These are phyloP conservation scores for Fusarium mexicanum DNA, from an alignment of 2,329 filamentous ascomycete species.

Conservation along the genomic window DNA sequence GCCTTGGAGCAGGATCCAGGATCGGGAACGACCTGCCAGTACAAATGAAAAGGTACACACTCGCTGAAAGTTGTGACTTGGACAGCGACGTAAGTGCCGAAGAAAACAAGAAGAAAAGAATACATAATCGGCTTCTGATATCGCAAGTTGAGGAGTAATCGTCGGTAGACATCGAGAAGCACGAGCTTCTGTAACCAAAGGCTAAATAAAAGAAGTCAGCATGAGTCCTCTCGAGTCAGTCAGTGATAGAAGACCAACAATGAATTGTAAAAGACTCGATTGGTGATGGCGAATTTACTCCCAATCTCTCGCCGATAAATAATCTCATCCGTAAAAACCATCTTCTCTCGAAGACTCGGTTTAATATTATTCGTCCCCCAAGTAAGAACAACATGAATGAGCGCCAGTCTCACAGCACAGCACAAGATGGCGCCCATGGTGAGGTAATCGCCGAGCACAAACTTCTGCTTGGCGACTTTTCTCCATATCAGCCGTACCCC, in stretches of 20 bases:
- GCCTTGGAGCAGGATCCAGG: slow-evolving; percentile 30
- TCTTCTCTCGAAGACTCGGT: not conserved
- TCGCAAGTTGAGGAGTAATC: slow-evolving; percentile 20
- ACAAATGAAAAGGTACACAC: slow-evolving; percentile 24
- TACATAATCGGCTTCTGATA: slow-evolving; percentile 17
- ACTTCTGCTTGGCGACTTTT: not conserved
- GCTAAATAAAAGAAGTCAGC: not conserved
- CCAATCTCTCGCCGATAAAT: not conserved
- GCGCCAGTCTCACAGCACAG: not conserved
- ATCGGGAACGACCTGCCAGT: slow-evolving; percentile 34
- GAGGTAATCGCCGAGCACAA: not conserved
- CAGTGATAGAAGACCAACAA: not conserved
- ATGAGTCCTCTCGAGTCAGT: not conserved
- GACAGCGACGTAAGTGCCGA: slow-evolving; percentile 16
- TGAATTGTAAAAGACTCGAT: slow-evolving; percentile 8
- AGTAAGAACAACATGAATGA: not conserved
- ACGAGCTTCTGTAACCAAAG: slow-evolving; percentile 37
- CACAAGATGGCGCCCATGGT: not conserved
- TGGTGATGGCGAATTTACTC: not conserved
- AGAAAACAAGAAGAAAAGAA: slow-evolving; percentile 27
- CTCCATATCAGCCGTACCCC: not conserved
- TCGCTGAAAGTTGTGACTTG: slow-evolving; percentile 36
- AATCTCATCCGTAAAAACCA: not conserved
- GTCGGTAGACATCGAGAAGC: slow-evolving; percentile 29
- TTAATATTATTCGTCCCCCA: not conserved